Percentiles rank a stretch among this genome's conserved stretches.
Evolutionary conservation across 257 asterid species (phyloP).

Genomic region (Plantago major): DNA sequence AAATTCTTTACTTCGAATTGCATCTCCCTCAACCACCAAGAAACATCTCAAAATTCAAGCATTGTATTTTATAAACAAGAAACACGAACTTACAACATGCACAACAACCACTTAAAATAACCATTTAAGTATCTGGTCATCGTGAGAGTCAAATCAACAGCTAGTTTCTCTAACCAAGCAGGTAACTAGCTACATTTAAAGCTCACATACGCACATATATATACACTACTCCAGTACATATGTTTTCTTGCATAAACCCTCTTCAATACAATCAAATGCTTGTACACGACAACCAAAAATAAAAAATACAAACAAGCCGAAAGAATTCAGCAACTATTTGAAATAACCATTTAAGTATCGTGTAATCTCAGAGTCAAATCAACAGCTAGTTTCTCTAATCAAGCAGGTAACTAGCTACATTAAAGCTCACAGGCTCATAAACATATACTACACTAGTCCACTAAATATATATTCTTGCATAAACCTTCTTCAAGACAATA

Average conservation of each 20-base stretch:
- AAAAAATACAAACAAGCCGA: no score
- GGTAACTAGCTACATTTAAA: no score
- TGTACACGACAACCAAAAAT: no score
- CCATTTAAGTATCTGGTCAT: not conserved
- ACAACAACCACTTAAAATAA: not conserved
- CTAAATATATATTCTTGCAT: no score
- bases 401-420: no score
- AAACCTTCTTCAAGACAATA: no score
- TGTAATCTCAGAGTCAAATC: not conserved
- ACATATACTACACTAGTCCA: no score
- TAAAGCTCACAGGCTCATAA: no score
- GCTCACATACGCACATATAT: no score
- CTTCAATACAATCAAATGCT: no score
- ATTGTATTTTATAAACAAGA: not conserved
- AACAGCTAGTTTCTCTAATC: not conserved
- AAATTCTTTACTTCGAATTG: not conserved
- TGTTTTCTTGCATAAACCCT: no score
- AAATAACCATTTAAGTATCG: not conserved
- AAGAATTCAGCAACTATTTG: not conserved
- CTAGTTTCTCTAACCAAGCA: not conserved
- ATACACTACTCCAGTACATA: no score
- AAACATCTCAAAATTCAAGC: not conserved
- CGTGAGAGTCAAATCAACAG: not conserved
- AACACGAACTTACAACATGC: not conserved
- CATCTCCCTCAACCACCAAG: not conserved